Evolutionary conservation across 139 green algal genomes (phyloP).

Genomic region (Tetradesmus obliquus): DNA sequence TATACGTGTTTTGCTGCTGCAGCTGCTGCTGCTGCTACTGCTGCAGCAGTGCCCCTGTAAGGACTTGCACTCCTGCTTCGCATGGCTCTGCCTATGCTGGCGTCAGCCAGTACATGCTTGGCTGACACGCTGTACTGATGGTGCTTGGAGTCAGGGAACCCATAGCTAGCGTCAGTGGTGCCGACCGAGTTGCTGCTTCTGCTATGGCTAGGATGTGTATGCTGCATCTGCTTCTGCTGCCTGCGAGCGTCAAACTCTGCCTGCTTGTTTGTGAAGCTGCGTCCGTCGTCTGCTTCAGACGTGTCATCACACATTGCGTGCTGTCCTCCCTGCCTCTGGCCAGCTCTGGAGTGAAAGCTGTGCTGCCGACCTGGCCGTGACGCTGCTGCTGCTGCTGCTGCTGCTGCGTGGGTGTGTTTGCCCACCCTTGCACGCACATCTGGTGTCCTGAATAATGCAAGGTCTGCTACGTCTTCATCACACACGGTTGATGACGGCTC

Average conservation of each 20-base stretch:
- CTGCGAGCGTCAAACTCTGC: not conserved
- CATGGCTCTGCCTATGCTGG: not conserved
- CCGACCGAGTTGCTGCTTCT: not conserved
- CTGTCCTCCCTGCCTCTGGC: not conserved
- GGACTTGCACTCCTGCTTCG: not conserved
- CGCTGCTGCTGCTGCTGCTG: not conserved
- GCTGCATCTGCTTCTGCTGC: not conserved
- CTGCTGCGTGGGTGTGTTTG: not conserved
- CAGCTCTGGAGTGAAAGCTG: not conserved
- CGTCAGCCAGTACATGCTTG: not conserved
- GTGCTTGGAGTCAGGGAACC: not conserved
- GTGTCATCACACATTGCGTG: not conserved
- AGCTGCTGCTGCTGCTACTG: conserved; percentile 4
- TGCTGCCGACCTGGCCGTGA: not conserved
- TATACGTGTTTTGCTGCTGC: not conserved
- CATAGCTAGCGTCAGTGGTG: not conserved
- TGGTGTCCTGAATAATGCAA: not conserved
- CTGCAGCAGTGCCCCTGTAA: not conserved
- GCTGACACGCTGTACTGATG: not conserved
- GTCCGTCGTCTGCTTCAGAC: not conserved
- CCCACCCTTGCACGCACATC: not conserved
- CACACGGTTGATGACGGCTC: not conserved
- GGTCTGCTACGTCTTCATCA: not conserved
- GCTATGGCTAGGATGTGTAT: not conserved
- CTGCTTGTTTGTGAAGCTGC: not conserved